Conservation (phyloP, 306 rosid genomes). For the Malus fusca region DNA sequence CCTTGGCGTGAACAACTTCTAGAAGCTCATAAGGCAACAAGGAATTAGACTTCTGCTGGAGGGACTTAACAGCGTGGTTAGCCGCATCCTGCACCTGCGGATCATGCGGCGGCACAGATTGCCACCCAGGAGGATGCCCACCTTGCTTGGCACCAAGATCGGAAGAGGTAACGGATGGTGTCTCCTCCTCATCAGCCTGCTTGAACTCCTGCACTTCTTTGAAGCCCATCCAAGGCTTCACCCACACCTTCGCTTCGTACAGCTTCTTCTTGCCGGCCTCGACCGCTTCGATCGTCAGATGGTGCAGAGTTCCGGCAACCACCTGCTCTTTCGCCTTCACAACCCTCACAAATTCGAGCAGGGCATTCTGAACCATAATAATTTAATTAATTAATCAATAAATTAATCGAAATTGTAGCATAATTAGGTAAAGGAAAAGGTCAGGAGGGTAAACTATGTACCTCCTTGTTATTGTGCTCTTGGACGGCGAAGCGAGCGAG, state of each 20-base stretch:
- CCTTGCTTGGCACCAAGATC: slow-evolving; percentile 69
- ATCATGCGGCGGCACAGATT: slow-evolving; percentile 54
- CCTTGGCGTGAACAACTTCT: slow-evolving; percentile 68
- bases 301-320: slow-evolving; percentile 71
- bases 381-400: neutral
- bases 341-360: slow-evolving; percentile 68
- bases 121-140: slow-evolving; percentile 55
- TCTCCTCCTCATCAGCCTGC: slow-evolving; percentile 33
- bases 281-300: slow-evolving; percentile 58
- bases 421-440: neutral
- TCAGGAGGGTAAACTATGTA: neutral
- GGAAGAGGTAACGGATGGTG: slow-evolving; percentile 39
- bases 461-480: slow-evolving; percentile 44
- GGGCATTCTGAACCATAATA: slow-evolving; percentile 15
- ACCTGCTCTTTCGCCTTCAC: slow-evolving; percentile 80
- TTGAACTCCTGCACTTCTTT: slow-evolving; percentile 74
- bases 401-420: neutral
- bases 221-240: slow-evolving; percentile 76
- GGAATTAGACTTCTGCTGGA: slow-evolving; percentile 76
- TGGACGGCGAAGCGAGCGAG: slow-evolving; percentile 46
- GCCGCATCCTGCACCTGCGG: slow-evolving; percentile 84
- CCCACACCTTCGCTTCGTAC: slow-evolving; percentile 87
- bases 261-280: slow-evolving; percentile 72
- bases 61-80: slow-evolving; percentile 57
- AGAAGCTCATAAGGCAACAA: slow-evolving; percentile 57